These are phyloP conservation scores for Yamadazyma mexicana DNA, from an alignment of 1,139 yeast species.

Conservation along the genomic window DNA sequence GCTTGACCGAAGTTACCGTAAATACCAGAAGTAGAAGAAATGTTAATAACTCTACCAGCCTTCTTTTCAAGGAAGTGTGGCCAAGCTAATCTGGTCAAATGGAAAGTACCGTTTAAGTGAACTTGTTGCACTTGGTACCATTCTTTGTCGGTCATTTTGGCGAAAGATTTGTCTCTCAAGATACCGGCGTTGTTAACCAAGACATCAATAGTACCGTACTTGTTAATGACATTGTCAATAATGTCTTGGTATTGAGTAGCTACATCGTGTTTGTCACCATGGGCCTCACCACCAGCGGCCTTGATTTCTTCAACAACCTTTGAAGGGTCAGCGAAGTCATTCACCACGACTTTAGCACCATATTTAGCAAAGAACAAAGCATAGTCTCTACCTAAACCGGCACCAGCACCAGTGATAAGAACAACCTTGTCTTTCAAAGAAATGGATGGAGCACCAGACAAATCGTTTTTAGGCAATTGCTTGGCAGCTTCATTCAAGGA, in stretches of 20 bases:
- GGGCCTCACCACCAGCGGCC: constrained; percentile 77
- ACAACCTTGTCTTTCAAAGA: constrained; percentile 83
- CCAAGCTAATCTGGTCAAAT: constrained; percentile 90
- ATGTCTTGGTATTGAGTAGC: constrained; percentile 76
- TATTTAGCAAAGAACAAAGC: constrained; percentile 82
- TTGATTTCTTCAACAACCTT: constrained; percentile 78
- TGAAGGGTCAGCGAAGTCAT: constrained; percentile 80
- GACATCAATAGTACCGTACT: constrained; percentile 83
- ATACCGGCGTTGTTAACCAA: constrained; percentile 94
- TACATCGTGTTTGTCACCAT: constrained; percentile 79
- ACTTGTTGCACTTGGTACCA: constrained; percentile 84
- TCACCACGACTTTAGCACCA: constrained; percentile 95
- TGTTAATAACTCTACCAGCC: constrained; percentile 81
- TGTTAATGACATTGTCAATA: constrained; percentile 72
- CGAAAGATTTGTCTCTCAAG: constrained; percentile 84
- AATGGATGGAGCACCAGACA: constrained; percentile 46
- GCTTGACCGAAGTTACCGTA: constrained; percentile 98
- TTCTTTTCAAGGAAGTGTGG: constrained; percentile 79
- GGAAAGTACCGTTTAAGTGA: constrained; percentile 80
- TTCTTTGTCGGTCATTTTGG: constrained; percentile 78
- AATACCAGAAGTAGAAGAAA: constrained; percentile 93
- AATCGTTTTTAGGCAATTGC: constrained; percentile 57
- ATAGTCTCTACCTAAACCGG: constrained; percentile 91
- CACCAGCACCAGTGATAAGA: constrained; percentile 93
- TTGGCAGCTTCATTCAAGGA: constrained; percentile 55